Base-by-base conservation (phyloP, 805 yeast genomes). In the Teunomyces cretensis region DNA sequence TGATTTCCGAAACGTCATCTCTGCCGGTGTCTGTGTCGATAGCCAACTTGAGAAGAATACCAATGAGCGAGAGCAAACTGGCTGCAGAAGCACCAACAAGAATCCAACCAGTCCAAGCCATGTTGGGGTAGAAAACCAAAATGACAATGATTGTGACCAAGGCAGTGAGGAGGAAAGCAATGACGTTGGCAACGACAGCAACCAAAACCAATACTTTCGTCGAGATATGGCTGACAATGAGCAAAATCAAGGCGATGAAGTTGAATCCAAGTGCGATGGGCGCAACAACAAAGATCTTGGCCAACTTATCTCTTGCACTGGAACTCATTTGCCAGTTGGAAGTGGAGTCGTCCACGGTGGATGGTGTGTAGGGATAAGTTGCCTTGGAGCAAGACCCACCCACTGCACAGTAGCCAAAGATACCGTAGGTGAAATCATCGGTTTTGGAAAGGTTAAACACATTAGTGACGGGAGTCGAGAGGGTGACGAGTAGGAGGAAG, bases 81-180 rank as follows among this genome's bases (percentile, higher is more conserved):
- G 82, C 63, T 0, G 73, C 84, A 9, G 87, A 84, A 3, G 88
- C 76, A 1, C 85, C 89, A 24, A 86, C 74, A 55, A 84, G 69
- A 28, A 83, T 59, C 91, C 92, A 86, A 7, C 83, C 74, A n/a
- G 82, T 74, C 91, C 91, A 86, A 6, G 73, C 64, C 13, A 84
- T 72, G 49, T 82, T 69, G 7, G 94, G 94, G 53, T 72, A 76
- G 60, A 83, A 86, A 12, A 80, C 65, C 41, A 87, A 55, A 31
- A 85, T 72, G 0, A 71, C 68, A 24, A 82, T 74, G 9, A 86
- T 64, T 43, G 85, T 78, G 17, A 76, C 64, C 33, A 85, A 51
- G 1, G 84, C 75, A 8, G 88, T 65, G 9, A 76, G 70, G 12
- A 81, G 48, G 58, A 84, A 82, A 0, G 83, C 70, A 9, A 85